Conservation (phyloP, 495 filamentous ascomycete genomes). For the Schizothecium vesticola region DNA sequence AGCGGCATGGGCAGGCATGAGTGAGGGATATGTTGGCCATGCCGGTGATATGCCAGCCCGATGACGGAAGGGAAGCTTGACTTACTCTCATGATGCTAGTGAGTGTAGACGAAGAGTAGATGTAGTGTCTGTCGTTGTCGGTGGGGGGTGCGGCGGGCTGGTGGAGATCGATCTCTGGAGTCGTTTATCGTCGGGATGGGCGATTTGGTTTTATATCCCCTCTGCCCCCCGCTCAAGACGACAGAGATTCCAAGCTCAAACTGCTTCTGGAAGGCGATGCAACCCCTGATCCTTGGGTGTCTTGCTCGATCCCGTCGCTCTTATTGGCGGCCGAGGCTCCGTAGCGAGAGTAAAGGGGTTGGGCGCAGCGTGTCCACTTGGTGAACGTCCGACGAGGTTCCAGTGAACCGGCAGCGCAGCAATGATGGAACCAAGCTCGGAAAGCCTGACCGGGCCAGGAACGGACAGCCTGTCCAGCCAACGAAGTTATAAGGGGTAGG, state of each 20-base stretch:
- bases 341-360: slow-evolving; percentile 7
- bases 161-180: background rate
- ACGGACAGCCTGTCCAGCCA: slow-evolving; percentile 3
- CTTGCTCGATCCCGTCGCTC: background rate
- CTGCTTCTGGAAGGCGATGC: slow-evolving; percentile 2
- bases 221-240: background rate
- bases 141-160: background rate
- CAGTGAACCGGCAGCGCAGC: slow-evolving; percentile 1
- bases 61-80: background rate
- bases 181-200: background rate
- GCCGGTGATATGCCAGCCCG: background rate
- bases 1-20: background rate
- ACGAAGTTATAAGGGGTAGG: slow-evolving; percentile 5
- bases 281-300: slow-evolving; percentile 9
- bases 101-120: background rate
- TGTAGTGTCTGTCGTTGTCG: background rate
- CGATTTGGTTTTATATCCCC: background rate
- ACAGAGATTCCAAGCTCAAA: background rate
- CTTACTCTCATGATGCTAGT: background rate
- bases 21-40: background rate
- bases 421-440: slow-evolving; percentile 5
- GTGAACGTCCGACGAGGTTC: background rate
- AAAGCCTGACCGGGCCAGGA: background rate
- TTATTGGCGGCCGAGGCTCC: background rate
- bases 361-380: background rate